Evolutionary conservation across 164 flowering plant genomes (phyloP), one percentile per base, ranked within the genome.

Genomic region (Hamamelis virginiana): DNA sequence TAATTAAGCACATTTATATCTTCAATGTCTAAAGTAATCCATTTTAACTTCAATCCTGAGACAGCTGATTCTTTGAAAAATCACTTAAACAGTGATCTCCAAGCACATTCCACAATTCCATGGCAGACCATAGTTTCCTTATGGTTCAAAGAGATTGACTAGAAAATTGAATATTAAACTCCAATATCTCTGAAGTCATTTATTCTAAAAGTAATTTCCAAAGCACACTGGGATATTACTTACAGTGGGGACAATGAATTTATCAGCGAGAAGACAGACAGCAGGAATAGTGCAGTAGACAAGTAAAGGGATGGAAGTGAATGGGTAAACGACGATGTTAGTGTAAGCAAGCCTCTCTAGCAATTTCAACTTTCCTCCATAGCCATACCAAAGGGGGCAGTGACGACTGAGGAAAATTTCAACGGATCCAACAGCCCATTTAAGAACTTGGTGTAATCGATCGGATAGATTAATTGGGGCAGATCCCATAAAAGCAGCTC

Each of bases 371-470:
- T 85, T 87, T 60, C 91, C 89, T 46, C 87, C 89, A 67, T 72
- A 87, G 33, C 69, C 91, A 72, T 87, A 87, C 91, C 89, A 87
- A 5, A 87, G 75, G 0, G 89, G 91, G 68, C 89, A 87, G 60
- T 87, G 89, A 18, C 87, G 84, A 61, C 89, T 87, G 9, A 87
- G 75, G 80, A 80, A 87, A 46, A 87, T 87, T 60, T 87, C 91
- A 33, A 83, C 85, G 16, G 91, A 87, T 8, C 91, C 91, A 50
- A 83, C 82, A 78, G 91, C 91, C 91, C 91, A 87, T 59, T 87
- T 58, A 72, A 85, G 80, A 68, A 87, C 91, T 74, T 87, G 89
- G 75, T 85, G 89, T 78, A 87, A 74, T 44, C 91, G 64, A 69
- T 87, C 91, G 6, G 41, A 33, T 33, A 33, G 41, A 33, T 33